A percentile compares a stretch with the other conserved stretches of the same genome.
These are phyloP conservation scores for Thielaviopsis euricoi DNA, from an alignment of 2,329 filamentous ascomycete species.

Conservation along the genomic window DNA sequence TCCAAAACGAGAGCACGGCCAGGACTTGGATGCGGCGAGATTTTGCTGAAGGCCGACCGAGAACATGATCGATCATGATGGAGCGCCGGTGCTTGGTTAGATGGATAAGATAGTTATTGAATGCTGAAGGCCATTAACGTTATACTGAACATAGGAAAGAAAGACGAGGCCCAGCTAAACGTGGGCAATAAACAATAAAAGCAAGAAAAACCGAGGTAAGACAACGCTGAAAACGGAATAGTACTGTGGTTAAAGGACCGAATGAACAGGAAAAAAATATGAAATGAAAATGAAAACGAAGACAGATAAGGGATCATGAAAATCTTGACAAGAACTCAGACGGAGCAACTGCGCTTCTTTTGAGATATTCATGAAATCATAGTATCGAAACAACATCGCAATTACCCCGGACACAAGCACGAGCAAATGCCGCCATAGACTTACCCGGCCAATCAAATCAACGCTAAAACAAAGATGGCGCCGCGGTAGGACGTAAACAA, in stretches of 20 bases:
- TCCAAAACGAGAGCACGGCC: conserved; percentile 83
- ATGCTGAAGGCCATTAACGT: too few relatives aligned
- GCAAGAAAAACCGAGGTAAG: background rate
- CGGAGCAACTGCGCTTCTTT: too few relatives aligned
- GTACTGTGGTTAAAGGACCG: background rate
- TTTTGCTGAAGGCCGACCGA: conserved; percentile 78
- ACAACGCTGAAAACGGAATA: background rate
- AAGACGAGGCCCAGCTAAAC: too few relatives aligned
- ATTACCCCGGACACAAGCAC: background rate
- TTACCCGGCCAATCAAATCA: background rate
- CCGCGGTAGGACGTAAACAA: background rate
- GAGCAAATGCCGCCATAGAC: background rate
- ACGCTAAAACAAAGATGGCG: background rate
- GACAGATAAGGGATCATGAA: background rate
- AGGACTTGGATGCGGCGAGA: conserved; percentile 88
- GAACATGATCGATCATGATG: conserved; percentile 65
- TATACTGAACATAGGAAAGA: too few relatives aligned
- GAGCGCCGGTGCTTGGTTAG: background rate
- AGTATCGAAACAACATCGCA: too few relatives aligned
- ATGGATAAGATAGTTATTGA: too few relatives aligned
- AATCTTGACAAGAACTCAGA: too few relatives aligned
- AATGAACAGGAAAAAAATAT: too few relatives aligned
- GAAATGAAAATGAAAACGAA: background rate
- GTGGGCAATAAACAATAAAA: too few relatives aligned
- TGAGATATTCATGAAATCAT: too few relatives aligned